Conservation (phyloP, 2,329 filamentous ascomycete genomes). For the Cadophora gregata region DNA sequence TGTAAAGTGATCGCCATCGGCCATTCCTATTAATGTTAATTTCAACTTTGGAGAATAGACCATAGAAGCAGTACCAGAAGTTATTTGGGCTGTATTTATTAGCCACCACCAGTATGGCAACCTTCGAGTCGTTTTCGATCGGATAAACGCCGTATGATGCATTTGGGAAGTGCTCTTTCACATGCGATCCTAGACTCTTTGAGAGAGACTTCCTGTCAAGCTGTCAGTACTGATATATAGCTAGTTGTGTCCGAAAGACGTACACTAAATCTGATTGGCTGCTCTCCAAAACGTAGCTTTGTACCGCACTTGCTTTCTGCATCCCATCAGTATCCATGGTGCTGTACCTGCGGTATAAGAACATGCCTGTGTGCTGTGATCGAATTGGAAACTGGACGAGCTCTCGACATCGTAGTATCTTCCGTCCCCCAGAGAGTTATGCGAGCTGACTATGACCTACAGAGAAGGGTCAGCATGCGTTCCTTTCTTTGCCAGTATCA, state of each 20-base stretch:
- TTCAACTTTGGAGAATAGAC: background rate
- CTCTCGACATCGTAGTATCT: constrained; percentile 91
- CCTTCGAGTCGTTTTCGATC: constrained; percentile 72
- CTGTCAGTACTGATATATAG: background rate
- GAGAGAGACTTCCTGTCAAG: constrained; percentile 76
- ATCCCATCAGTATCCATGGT: constrained; percentile 27
- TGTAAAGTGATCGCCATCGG: constrained; percentile 90
- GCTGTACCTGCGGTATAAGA: background rate
- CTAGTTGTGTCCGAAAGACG: constrained; percentile 41
- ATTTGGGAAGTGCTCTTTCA: constrained; percentile 86
- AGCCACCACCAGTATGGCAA: constrained; percentile 85
- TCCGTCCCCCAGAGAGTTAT: constrained; percentile 80
- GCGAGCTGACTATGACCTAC: constrained; percentile 79
- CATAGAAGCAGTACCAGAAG: constrained; percentile 72
- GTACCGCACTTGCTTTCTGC: constrained; percentile 80
- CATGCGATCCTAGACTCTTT: constrained; percentile 77
- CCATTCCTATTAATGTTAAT: constrained; percentile 71
- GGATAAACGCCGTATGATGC: constrained; percentile 85
- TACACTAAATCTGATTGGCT: constrained; percentile 81
- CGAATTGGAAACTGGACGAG: constrained; percentile 86
- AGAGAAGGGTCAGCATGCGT: constrained; percentile 29
- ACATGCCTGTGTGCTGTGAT: constrained; percentile 78
- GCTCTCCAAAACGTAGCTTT: constrained; percentile 81
- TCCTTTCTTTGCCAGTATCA: background rate
- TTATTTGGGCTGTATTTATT: constrained; percentile 99